These are phyloP conservation scores for Suhomyces prunicola DNA, from an alignment of 805 yeast genomes.

Conservation along the genomic window DNA sequence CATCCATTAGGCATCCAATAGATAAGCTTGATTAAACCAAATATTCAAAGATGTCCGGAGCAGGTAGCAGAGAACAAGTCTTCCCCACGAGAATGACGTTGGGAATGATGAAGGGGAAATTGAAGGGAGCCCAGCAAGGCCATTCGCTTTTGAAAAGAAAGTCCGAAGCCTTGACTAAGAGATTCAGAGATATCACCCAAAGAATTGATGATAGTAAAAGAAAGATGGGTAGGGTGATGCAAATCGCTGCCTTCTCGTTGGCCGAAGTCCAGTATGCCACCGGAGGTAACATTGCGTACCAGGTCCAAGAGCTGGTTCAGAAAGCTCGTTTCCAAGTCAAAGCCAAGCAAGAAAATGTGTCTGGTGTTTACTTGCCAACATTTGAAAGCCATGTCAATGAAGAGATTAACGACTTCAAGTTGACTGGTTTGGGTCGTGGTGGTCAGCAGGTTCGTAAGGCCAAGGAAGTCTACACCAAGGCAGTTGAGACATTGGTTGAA, in stretches of 20 bases:
- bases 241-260: slow-evolving; percentile 93
- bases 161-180: slow-evolving; percentile 93
- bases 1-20: neutral
- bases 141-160: slow-evolving; percentile 90
- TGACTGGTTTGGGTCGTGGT: slow-evolving; percentile 97
- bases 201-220: slow-evolving; percentile 93
- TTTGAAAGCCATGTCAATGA: slow-evolving; percentile 84
- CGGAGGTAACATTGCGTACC: slow-evolving; percentile 92
- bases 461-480: slow-evolving; percentile 86
- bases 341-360: slow-evolving; percentile 92
- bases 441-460: slow-evolving; percentile 98
- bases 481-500: slow-evolving; percentile 96
- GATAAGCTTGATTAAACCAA: neutral
- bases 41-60: slow-evolving; percentile 50
- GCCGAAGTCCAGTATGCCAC: slow-evolving; percentile 98
- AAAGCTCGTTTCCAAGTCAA: slow-evolving; percentile 86
- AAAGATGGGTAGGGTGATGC: slow-evolving; percentile 98
- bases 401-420: slow-evolving; percentile 85
- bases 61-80: slow-evolving; percentile 87
- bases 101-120: slow-evolving; percentile 89
- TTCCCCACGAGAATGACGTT: slow-evolving; percentile 98
- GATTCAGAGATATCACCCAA: slow-evolving; percentile 93
- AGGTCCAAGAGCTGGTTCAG: slow-evolving; percentile 91
- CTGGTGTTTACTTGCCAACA: slow-evolving; percentile 92
- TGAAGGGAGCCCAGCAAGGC: slow-evolving; percentile 97